These are phyloP conservation scores for Phytophthora ohioensis DNA, from an alignment of 352 stramenopile genomes.

Conservation along the genomic window DNA sequence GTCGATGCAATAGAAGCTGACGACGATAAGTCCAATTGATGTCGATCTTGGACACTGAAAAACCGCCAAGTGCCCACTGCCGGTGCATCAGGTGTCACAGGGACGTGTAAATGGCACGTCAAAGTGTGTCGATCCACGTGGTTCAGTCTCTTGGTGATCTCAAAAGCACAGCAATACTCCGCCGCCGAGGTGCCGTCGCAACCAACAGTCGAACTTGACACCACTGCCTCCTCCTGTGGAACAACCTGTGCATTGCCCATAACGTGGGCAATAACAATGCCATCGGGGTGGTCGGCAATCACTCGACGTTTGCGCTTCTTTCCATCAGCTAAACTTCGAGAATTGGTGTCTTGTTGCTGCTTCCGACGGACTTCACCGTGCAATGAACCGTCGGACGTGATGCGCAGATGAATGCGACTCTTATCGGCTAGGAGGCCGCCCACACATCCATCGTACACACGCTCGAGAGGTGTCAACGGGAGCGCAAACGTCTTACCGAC, in stretches of 20 bases:
- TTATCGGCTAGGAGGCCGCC: slow-evolving; percentile 48
- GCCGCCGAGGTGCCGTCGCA: slow-evolving; percentile 9
- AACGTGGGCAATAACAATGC: slow-evolving; percentile 46
- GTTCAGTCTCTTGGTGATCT: slow-evolving; percentile 44
- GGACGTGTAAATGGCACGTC: slow-evolving; percentile 55
- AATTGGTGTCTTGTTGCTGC: slow-evolving; percentile 11
- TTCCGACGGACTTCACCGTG: slow-evolving; percentile 50
- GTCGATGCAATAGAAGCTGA: slow-evolving; percentile 27
- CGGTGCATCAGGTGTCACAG: slow-evolving; percentile 21
- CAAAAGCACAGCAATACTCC: slow-evolving; percentile 62
- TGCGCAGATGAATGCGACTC: slow-evolving; percentile 51
- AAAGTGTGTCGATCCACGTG: slow-evolving; percentile 57
- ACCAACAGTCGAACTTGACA: slow-evolving; percentile 13
- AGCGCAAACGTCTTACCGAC: background rate
- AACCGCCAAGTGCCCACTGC: slow-evolving; percentile 45
- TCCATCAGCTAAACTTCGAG: background rate
- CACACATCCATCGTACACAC: slow-evolving; percentile 59
- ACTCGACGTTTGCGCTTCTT: slow-evolving; percentile 43
- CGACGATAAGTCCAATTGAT: slow-evolving; percentile 19
- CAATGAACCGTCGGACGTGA: slow-evolving; percentile 47
- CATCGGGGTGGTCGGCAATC: slow-evolving; percentile 35
- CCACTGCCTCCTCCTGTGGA: slow-evolving; percentile 33
- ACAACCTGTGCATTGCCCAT: slow-evolving; percentile 38
- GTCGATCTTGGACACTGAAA: slow-evolving; percentile 13
- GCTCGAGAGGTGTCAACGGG: slow-evolving; percentile 32